Conservation (phyloP, 495 filamentous ascomycete species). For the Chlorociboria aeruginascens region DNA sequence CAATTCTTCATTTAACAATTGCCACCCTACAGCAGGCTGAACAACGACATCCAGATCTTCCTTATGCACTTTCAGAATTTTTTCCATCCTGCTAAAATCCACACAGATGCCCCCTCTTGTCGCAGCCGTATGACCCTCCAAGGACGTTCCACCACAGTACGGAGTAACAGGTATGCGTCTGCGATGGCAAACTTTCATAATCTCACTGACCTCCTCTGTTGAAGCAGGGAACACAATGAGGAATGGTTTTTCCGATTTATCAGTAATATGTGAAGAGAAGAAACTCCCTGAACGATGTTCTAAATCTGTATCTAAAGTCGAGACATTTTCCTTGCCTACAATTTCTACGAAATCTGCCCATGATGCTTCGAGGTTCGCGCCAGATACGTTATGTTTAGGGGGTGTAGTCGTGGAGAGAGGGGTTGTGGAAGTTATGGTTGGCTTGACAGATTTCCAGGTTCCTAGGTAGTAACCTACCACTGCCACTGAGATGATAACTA, state of each 20-base stretch:
- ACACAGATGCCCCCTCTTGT: conserved; percentile 66
- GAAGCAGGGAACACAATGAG: conserved; percentile 51
- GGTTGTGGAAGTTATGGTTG: conserved; percentile 58
- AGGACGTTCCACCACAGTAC: conserved; percentile 63
- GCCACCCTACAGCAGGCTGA: conserved; percentile 74
- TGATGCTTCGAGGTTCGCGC: conserved; percentile 74
- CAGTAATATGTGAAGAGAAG: conserved; percentile 70
- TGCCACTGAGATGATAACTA: conserved; percentile 47
- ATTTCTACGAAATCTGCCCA: conserved; percentile 86
- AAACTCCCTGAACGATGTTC: conserved; percentile 67
- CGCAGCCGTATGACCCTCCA: conserved; percentile 72
- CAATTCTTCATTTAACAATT: conserved; percentile 61
- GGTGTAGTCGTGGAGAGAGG: conserved; percentile 47
- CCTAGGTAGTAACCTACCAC: conserved; percentile 62
- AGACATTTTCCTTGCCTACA: conserved; percentile 75
- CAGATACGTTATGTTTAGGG: conserved; percentile 58
- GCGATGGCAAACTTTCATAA: conserved; percentile 65
- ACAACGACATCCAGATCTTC: conserved; percentile 73
- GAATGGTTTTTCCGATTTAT: conserved; percentile 34
- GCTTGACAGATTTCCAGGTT: conserved; percentile 41
- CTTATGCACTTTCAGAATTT: conserved; percentile 57
- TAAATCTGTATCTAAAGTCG: conserved; percentile 55
- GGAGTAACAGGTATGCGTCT: conserved; percentile 62
- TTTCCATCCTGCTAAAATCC: conserved; percentile 66
- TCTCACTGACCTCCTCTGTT: conserved; percentile 56